Evolutionary conservation across 108 stramenopile species (phyloP), one percentile per base, ranked within the genome.

Genomic region (Skeletonema costatum): DNA sequence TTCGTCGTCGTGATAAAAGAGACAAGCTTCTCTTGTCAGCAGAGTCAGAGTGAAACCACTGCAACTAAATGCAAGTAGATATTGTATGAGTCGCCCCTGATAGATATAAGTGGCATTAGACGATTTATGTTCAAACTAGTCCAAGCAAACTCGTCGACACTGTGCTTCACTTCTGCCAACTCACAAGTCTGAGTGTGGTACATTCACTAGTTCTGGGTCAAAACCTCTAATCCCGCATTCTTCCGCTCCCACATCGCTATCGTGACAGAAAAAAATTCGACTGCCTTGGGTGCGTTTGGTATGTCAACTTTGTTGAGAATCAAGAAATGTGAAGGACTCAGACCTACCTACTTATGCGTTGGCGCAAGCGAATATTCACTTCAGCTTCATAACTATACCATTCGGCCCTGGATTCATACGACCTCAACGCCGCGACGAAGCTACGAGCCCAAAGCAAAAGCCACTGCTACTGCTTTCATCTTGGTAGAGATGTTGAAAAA

Each of bases 361-460:
- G 21, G 17, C 25, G 53, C 9, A 56, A 25, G 25, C 74, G 74
- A 19, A 91, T 89, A 32, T 80, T 60, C 0, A 87, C n/a, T 33
- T 74, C 35, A 30, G 88, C 83, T 32, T 71, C 66, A 39, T 75
- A 67, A 0, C 41, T 72, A 48, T 74, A 87, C 89, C 89, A 90
- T 11, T 74, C 64, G 11, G 50, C 56, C 58, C 48, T 39, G n/a
- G 82, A 65, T 16, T 73, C 66, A 38, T 63, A 50, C 13, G 42
- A 19, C 56, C 86, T 86, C 62, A 83, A 81, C 5, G 86, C 82
- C 8, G 76, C 78, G 14, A 79, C 29, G 51, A 44, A 73, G 38
- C 76, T 70, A 85, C 85, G 87, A 7, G 11, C 30, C 2, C 36
- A 14, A 35, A 90, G 87, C 36, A 14, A 35, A 90, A 90, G 19